These are phyloP conservation scores for Fusarium sp. DNA, from an alignment of 2,329 filamentous ascomycete genomes.

Conservation along the genomic window DNA sequence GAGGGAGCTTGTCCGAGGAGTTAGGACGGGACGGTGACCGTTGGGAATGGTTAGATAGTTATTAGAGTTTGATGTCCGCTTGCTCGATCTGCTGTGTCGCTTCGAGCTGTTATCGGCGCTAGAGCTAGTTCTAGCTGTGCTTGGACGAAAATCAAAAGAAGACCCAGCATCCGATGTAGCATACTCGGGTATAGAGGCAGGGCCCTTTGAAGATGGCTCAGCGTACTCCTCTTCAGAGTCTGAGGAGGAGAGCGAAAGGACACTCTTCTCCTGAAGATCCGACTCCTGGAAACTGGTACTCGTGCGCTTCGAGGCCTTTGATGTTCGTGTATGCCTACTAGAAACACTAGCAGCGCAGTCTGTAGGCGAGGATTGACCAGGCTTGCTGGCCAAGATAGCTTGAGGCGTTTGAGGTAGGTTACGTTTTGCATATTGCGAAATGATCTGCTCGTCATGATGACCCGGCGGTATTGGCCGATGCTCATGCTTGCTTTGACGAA, in stretches of 20 bases:
- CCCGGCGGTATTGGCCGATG: conserved; percentile 29
- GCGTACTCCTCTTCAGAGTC: conserved; percentile 65
- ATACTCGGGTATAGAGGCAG: conserved; percentile 47
- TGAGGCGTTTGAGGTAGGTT: conserved; percentile 44
- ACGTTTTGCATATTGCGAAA: conserved; percentile 48
- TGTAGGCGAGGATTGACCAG: conserved; percentile 50
- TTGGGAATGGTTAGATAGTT: conserved; percentile 60
- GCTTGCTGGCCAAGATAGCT: conserved; percentile 36
- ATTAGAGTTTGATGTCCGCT: conserved; percentile 57
- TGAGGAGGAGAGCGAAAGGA: conserved; percentile 69
- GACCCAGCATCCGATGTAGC: conserved; percentile 45
- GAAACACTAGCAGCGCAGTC: conserved; percentile 67
- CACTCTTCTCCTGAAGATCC: conserved; percentile 67
- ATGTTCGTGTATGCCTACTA: conserved; percentile 68
- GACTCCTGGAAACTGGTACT: conserved; percentile 61
- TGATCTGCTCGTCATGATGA: conserved; percentile 41
- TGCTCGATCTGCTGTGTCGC: conserved; percentile 53
- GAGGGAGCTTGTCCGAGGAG: conserved; percentile 44
- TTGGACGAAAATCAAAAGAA: conserved; percentile 40
- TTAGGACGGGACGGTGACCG: conserved; percentile 29
- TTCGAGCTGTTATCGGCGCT: conserved; percentile 46
- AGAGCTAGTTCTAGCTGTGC: conserved; percentile 42
- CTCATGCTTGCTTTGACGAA: conserved; percentile 29
- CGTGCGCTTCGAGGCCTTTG: conserved; percentile 65
- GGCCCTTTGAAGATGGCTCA: conserved; percentile 41